Percentiles rank a stretch among this genome's conserved stretches.
Evolutionary conservation across 805 yeast species (phyloP).

Genomic region (Candida boleticola): DNA sequence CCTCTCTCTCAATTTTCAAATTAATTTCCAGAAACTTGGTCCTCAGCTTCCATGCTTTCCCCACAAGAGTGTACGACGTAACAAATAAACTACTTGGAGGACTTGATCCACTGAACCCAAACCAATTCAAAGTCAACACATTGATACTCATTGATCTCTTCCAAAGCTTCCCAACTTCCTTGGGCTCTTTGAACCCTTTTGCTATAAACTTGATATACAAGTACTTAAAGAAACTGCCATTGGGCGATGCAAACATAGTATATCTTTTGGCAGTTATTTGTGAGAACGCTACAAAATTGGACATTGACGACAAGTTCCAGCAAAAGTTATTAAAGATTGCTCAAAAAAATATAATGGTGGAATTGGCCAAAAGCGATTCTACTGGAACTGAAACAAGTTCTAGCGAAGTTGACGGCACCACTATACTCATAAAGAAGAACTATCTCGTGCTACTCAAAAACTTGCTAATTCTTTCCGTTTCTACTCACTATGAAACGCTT

Average conservation of each 20-base stretch:
- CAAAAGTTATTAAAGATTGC: conserved; percentile 33
- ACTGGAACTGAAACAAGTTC: conserved; percentile 10
- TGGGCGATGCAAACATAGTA: conserved; percentile 21
- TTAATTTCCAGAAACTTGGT: conserved; percentile 29
- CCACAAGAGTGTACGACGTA: conserved; percentile 36
- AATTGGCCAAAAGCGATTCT: conserved; percentile 10
- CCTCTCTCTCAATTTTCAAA: conserved; percentile 20
- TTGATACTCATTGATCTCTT: conserved; percentile 36
- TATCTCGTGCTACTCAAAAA: conserved; percentile 32
- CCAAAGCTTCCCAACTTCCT: conserved; percentile 34
- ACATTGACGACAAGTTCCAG: conserved; percentile 39
- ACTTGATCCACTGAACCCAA: conserved; percentile 12
- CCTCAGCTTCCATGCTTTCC: conserved; percentile 24
- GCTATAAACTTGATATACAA: conserved; percentile 37
- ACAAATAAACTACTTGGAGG: conserved; percentile 26
- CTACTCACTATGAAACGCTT: conserved; percentile 37
- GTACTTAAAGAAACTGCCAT: conserved; percentile 34
- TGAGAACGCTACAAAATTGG: conserved; percentile 34
- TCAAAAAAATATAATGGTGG: conserved; percentile 23
- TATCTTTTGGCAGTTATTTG: conserved; percentile 30
- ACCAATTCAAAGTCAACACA: conserved; percentile 22
- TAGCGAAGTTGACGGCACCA: conserved; percentile 6
- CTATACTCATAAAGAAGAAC: conserved; percentile 28
- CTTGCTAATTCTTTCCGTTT: conserved; percentile 28
- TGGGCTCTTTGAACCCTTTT: conserved; percentile 34